phyloP scores from a whole-genome alignment of 1,284 basidiomycete genomes.

The Phellinidium pouzarii region DNA sequence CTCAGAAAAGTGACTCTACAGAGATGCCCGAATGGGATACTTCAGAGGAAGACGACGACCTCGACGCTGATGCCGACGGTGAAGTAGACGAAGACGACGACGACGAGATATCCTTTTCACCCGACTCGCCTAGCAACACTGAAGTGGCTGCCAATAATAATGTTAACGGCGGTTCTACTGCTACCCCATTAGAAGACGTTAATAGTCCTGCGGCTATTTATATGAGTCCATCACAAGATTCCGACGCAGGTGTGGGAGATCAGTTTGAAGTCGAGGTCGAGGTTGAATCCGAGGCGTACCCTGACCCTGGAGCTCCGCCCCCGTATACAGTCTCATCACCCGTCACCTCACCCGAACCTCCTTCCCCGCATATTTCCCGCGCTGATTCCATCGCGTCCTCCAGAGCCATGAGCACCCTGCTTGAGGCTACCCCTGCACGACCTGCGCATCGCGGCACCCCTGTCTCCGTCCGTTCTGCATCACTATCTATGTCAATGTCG shows the following conservation, averaged over 20 bases:
- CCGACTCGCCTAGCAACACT: background rate
- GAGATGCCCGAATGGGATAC: background rate
- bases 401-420: background rate
- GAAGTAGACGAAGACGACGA: conserved; percentile 1
- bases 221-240: no score
- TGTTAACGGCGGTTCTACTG: background rate
- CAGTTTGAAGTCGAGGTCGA: background rate
- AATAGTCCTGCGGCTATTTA: no score
- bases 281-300: conserved; percentile 2
- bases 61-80: background rate
- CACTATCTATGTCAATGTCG: no score
- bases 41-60: background rate
- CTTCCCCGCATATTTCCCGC: background rate
- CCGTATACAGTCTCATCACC: conserved; percentile 11
- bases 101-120: conserved; percentile 2
- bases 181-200: background rate
- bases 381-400: conserved; percentile 8
- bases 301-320: conserved; percentile 14
- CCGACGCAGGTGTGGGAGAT: background rate
- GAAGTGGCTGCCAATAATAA: background rate
- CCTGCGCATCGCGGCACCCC: background rate
- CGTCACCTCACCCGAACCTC: background rate
- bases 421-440: background rate
- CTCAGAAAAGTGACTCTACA: background rate
- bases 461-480: no score